These are phyloP conservation scores for Sporothrix variecibatus DNA, from an alignment of 2,329 filamentous ascomycete genomes.

Conservation along the genomic window DNA sequence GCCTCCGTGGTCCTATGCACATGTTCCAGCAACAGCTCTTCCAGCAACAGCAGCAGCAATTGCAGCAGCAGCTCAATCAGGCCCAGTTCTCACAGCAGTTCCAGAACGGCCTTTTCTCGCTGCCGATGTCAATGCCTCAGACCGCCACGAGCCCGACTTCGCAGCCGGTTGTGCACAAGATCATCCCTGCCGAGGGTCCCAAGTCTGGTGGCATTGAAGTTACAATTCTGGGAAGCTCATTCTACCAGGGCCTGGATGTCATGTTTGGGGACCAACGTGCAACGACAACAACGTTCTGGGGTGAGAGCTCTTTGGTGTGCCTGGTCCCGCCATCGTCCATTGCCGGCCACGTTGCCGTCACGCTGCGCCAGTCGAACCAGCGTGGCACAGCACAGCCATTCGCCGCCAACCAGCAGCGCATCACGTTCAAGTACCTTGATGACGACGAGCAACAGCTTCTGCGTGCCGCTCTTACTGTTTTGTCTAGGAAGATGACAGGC, in stretches of 20 bases:
- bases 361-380: conserved; percentile 58
- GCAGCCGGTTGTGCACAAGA: conserved; percentile 71
- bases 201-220: conserved; percentile 84
- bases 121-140: conserved; percentile 48
- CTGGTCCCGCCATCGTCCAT: conserved; percentile 70
- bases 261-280: conserved; percentile 72
- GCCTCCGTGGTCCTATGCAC: conserved; percentile 50
- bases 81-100: conserved; percentile 52
- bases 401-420: conserved; percentile 44
- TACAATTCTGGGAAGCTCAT: conserved; percentile 77
- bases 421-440: conserved; percentile 72
- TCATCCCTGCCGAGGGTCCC: conserved; percentile 81
- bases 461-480: conserved; percentile 64
- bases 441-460: conserved; percentile 70
- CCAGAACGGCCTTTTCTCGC: conserved; percentile 51
- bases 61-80: conserved; percentile 32
- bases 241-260: conserved; percentile 75
- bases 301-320: conserved; percentile 76
- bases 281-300: conserved; percentile 77
- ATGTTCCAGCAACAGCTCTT: conserved; percentile 43
- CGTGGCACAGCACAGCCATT: conserved; percentile 39
- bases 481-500: conserved; percentile 62
- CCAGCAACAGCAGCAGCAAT: conserved; percentile 41
- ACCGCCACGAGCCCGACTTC: conserved; percentile 33
- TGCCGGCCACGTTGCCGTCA: conserved; percentile 69